Base-by-base conservation (phyloP, 225 moss, liverwort and hornwort genomes). In the Physcomitrium patens region DNA sequence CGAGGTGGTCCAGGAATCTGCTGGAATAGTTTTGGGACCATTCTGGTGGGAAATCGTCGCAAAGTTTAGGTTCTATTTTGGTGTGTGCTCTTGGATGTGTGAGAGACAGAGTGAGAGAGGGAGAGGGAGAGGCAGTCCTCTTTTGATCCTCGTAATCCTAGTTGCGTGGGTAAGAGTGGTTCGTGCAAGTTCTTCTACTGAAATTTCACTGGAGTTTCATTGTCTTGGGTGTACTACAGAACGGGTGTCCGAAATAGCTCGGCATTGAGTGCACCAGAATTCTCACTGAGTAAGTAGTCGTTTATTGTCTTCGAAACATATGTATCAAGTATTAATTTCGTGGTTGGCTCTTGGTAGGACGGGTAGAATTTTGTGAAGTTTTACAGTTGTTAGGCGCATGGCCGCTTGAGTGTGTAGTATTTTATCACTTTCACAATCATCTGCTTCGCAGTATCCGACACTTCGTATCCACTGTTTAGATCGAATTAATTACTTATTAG, bases 211-310 rank as follows among this genome's bases (percentile, higher is more conserved):
- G 58, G 44, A 45, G 62, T 43, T 22, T 74, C 14, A 37, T 48
- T 73, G 60, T 12, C 31, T 11, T 19, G 8, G 7, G 15, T 31
- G 57, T 42, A 48, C 8, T 5, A 0, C 9, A 26, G 10, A 3
- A 16, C 31, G 31, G 5, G 11, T 12, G 7, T 67, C 50, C n/a
- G 15, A 50, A 44, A 7, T 44, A 19, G 52, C 48, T 60, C 13
- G 44, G 22, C 66, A 28, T 70, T 31, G 74, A 50, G 43, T 4
- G 12, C 22, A 44, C 31, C n/a, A 44, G 67, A 7, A 11, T 71
- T 44, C 46, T 56, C 12, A 70, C 44, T 74, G 0, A 37, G 80
- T 84, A 50, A 60, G 80, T 65, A 31, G 1, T 74, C 14, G 31
- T 7, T 9, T 77, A 19, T 50, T 20, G 53, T 41, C 42, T 9